Evolutionary conservation across 331 rosid genomes (phyloP), one percentile per base, ranked within the genome.

Genomic region (Spiraea crenata): DNA sequence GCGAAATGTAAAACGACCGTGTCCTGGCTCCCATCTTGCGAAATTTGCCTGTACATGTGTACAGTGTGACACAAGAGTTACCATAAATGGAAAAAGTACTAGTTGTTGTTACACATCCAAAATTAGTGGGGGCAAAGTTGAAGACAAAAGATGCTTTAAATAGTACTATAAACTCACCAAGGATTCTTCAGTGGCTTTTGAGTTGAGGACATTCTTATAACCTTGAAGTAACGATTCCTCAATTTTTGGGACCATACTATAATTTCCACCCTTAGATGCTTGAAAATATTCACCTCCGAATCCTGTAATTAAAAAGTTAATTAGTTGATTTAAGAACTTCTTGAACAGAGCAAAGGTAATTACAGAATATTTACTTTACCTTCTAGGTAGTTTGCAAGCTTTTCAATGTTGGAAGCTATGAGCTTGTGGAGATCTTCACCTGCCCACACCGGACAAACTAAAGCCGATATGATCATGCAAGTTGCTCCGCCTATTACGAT

Each of bases 1-100:
- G 5, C 90, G 74, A 73, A 91, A 85, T 5, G 67, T 63, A 79
- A 89, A 95, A 42, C 74, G 71, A 4, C 97, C 99, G 76, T 95
- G 99, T 44, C 86, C 89, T 38, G 97, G 99, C 70, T 95, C 99
- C 99, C 97, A 95, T 78, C 87, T 82, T 51, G 97, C 97, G 46
- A 91, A 89, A 81, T 87, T 93, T 79, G 89, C 93, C 99, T 93
- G 79, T 16, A 15, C 12, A 34, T 68, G 5, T 5, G 5, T 58
- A 57, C 39, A 67, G 11, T 38, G 44, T 40, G 16, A 37, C 51
- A 68, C 14, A 52, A 52, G 3, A 41, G 10, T 20, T 2, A 41
- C 50, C 50, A 19, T 71, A 71, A 3, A n/a, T 58, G 63, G 44
- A 15, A 58, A 15, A 58, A 58, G 9, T 58, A 58, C 42, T 31